Percentiles rank a stretch among this genome's conserved stretches.
Evolutionary conservation across 495 filamentous ascomycete species (phyloP).

Genomic region (Rhypophila decipiens): DNA sequence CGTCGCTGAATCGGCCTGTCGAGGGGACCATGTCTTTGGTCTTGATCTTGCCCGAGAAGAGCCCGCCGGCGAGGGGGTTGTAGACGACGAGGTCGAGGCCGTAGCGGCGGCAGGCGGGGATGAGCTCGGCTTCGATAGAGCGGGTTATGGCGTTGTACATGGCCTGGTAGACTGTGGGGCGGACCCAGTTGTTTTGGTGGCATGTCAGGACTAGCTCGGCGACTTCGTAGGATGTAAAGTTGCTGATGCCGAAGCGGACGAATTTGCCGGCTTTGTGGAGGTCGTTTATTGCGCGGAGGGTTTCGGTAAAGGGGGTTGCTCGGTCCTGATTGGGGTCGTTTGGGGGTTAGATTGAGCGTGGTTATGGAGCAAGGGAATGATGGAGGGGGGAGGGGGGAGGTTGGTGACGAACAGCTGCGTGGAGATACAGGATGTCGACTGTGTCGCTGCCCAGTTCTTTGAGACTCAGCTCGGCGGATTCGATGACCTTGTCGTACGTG

Average conservation of each 20-base stretch:
- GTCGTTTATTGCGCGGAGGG: slow-evolving; percentile 68
- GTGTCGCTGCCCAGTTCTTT: slow-evolving; percentile 66
- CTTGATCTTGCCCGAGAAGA: slow-evolving; percentile 85
- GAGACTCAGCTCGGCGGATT: slow-evolving; percentile 58
- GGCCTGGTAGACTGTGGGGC: slow-evolving; percentile 58
- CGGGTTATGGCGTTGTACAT: slow-evolving; percentile 73
- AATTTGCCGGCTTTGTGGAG: slow-evolving; percentile 87
- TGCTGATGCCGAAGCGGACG: slow-evolving; percentile 70
- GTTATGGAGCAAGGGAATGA: no score
- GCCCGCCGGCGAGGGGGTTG: slow-evolving; percentile 78
- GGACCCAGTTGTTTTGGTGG: slow-evolving; percentile 68
- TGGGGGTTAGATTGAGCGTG: not conserved
- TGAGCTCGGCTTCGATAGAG: slow-evolving; percentile 71
- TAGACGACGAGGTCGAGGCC: slow-evolving; percentile 87
- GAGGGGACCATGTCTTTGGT: slow-evolving; percentile 53
- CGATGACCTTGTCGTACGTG: slow-evolving; percentile 51
- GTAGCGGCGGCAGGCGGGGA: slow-evolving; percentile 75
- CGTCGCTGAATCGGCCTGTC: slow-evolving; percentile 64
- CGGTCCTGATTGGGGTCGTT: slow-evolving; percentile 47
- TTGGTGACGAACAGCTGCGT: slow-evolving; percentile 57
- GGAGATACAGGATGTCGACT: slow-evolving; percentile 86
- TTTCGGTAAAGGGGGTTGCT: slow-evolving; percentile 69
- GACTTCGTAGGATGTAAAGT: slow-evolving; percentile 86
- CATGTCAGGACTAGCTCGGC: slow-evolving; percentile 83
- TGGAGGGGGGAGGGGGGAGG: no score